Base-by-base conservation (phyloP, 2,329 filamentous ascomycete species). In the Colletotrichum gigasporum region DNA sequence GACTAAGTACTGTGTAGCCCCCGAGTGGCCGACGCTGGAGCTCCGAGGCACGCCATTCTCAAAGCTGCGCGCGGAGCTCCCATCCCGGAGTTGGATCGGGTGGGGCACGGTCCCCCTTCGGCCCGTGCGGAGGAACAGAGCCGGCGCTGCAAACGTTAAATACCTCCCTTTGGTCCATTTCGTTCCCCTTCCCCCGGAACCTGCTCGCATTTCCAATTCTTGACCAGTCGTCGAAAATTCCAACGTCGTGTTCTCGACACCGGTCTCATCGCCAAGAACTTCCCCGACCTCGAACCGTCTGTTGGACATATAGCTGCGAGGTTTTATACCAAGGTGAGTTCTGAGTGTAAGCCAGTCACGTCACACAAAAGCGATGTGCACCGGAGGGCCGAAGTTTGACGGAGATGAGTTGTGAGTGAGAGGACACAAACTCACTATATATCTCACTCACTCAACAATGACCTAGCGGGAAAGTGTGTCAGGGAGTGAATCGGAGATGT, bases 41-140 rank as follows among this genome's bases (percentile, higher is more conserved):
- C 48, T 18, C 50, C 56, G 41, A 54, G 41, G 28, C 30, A 51
- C 56, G 45, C 47, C 61, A 61, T 67, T 57, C 65, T 61, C 65
- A 67, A 64, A 67, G 63, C 54, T 67, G 57, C 65, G 62, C 56
- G 58, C 62, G 41, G 66, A 62, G 65, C 62, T 67, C 65, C 59
- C 44, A 65, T 62, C 63, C 65, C 62, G 62, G 62, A 61, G 45
- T 48, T 44, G 48, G 50, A 48, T 62, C 63, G 54, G 64, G 56
- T 53, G 35, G 55, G 16, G 61, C 61, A 65, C 64, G 65, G 65
- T 22, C 63, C 58, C 41, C 57, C 44, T 10, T 62, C 62, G 57
- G 62, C 37, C 62, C 61, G 61, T 48, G 35, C 35, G 35, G 35
- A 11, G 35, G 18, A 39, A 39, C 35, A 14, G 35, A 39, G n/a